Conservation (phyloP, 2,329 filamentous ascomycete species). For the Aspergillus tamarii region DNA sequence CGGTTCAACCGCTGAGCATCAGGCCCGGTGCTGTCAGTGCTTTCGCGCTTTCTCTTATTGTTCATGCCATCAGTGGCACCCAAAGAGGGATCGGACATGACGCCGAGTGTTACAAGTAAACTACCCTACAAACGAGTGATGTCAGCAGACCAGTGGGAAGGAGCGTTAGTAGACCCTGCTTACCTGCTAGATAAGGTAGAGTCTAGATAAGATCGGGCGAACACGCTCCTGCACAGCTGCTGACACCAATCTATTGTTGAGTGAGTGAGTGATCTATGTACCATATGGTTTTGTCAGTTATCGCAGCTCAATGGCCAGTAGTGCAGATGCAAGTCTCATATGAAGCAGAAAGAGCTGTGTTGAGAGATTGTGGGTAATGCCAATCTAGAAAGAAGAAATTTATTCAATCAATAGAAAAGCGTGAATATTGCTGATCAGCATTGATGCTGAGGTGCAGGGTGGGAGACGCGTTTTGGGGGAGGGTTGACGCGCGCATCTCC, state of each 20-base stretch:
- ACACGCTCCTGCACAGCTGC: background rate
- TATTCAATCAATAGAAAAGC: background rate
- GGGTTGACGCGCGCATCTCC: slow-evolving; percentile 31
- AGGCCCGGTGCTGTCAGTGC: slow-evolving; percentile 42
- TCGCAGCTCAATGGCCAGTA: background rate
- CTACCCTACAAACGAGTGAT: slow-evolving; percentile 7
- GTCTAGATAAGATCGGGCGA: background rate
- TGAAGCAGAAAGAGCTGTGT: background rate
- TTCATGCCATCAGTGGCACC: slow-evolving; percentile 37
- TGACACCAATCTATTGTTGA: slow-evolving; percentile 2
- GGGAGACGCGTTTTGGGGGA: slow-evolving; percentile 30
- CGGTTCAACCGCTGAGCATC: slow-evolving; percentile 46
- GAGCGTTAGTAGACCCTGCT: background rate
- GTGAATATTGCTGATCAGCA: background rate
- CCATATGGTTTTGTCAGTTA: slow-evolving; percentile 1
- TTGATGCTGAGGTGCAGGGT: slow-evolving; percentile 11
- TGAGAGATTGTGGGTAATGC: background rate
- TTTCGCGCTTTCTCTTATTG: slow-evolving; percentile 47
- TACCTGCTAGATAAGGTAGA: slow-evolving; percentile 2
- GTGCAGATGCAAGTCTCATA: background rate
- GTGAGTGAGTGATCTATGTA: slow-evolving; percentile 3
- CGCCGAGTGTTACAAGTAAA: slow-evolving; percentile 7
- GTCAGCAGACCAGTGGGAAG: slow-evolving; percentile 9
- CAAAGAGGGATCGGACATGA: slow-evolving; percentile 45
- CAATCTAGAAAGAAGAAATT: background rate